Conservation (phyloP, 345 rosid species). For the Ceriops decandra region DNA sequence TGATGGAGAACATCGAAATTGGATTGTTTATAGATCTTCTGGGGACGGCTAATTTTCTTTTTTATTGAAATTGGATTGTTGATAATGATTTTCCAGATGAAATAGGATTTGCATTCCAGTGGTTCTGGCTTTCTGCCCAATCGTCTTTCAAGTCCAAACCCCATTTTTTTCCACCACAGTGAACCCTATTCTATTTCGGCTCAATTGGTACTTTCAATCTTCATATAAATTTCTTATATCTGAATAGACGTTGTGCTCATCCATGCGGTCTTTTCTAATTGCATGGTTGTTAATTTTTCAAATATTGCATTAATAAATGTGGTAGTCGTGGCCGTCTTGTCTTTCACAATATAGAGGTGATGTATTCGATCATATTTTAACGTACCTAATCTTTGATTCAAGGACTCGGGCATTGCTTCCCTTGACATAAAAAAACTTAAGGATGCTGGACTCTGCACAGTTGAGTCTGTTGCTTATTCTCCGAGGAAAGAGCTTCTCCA, state of each 20-base stretch:
- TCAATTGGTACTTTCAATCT: background rate
- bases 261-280: background rate
- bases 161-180: background rate
- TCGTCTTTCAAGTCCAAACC: background rate
- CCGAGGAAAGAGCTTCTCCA: slow-evolving; percentile 96
- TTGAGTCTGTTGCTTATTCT: slow-evolving; percentile 83
- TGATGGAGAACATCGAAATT: background rate
- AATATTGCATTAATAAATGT: background rate
- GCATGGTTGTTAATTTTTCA: background rate
- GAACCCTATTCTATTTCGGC: background rate
- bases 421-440: slow-evolving; percentile 87
- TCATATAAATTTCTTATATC: background rate
- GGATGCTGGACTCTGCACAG: slow-evolving; percentile 92
- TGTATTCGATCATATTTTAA: slow-evolving; percentile 15
- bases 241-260: background rate
- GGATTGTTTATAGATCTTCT: background rate
- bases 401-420: slow-evolving; percentile 88
- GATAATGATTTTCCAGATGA: too few relatives aligned
- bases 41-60: too few relatives aligned
- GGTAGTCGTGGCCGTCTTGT: background rate
- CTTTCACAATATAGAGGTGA: background rate
- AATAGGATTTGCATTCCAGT: too few relatives aligned
- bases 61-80: too few relatives aligned
- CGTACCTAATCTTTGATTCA: slow-evolving; percentile 17
- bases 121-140: too few relatives aligned